Conservation (phyloP, 2,329 filamentous ascomycete species). For the Neonectria punicea region DNA sequence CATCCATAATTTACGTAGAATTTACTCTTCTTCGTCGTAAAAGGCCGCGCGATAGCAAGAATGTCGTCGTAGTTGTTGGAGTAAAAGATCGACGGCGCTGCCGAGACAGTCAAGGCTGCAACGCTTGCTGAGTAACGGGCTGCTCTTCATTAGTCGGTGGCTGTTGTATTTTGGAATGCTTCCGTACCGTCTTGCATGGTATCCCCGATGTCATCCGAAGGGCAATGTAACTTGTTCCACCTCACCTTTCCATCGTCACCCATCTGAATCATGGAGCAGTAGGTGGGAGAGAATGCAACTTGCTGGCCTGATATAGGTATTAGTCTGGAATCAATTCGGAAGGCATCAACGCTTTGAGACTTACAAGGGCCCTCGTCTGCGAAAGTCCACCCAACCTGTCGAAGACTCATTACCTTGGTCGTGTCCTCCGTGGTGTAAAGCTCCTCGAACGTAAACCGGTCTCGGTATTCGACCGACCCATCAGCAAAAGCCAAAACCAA, state of each 20-base stretch:
- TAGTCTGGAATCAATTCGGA: slow-evolving; percentile 12
- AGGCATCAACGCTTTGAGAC: slow-evolving; percentile 34
- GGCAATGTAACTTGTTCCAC: slow-evolving; percentile 67
- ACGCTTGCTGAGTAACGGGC: slow-evolving; percentile 67
- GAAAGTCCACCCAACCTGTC: slow-evolving; percentile 83
- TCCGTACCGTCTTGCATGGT: slow-evolving; percentile 60
- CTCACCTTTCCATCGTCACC: slow-evolving; percentile 67
- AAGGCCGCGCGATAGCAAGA: slow-evolving; percentile 71
- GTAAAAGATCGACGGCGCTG: slow-evolving; percentile 57
- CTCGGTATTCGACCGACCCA: slow-evolving; percentile 82
- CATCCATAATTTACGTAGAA: not conserved
- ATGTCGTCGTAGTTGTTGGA: slow-evolving; percentile 75
- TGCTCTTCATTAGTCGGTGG: slow-evolving; percentile 43
- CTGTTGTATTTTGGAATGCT: not conserved
- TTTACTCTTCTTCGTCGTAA: slow-evolving; percentile 48
- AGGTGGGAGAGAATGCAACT: slow-evolving; percentile 69
- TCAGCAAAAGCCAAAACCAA: slow-evolving; percentile 82
- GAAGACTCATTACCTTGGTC: slow-evolving; percentile 73
- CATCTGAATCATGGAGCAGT: slow-evolving; percentile 67
- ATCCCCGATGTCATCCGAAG: slow-evolving; percentile 59
- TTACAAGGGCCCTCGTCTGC: slow-evolving; percentile 72
- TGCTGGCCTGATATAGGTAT: slow-evolving; percentile 60
- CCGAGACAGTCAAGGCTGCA: slow-evolving; percentile 67
- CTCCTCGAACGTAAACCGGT: slow-evolving; percentile 77
- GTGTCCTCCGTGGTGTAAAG: slow-evolving; percentile 72